Conservation (phyloP, 2,329 filamentous ascomycete genomes). For the Neopestalotiopsis rosae region DNA sequence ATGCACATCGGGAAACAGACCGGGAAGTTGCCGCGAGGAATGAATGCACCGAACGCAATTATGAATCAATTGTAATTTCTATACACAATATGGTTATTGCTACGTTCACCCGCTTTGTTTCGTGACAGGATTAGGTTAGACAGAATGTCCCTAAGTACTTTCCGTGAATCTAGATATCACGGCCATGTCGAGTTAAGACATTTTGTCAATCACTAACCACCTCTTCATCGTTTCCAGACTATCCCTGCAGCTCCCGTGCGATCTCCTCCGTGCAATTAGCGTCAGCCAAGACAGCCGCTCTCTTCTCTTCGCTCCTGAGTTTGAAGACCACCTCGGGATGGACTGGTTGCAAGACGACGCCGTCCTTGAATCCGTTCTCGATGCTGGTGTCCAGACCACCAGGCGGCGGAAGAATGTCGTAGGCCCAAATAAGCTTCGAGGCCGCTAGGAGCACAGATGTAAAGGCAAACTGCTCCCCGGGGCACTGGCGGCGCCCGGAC, state of each 20-base stretch:
- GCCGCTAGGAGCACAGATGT: constrained; percentile 15
- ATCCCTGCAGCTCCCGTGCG: neutral
- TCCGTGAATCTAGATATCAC: too few relatives aligned
- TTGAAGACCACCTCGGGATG: constrained; percentile 8
- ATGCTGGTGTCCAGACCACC: constrained; percentile 11
- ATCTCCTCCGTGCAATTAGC: neutral
- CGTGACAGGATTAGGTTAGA: too few relatives aligned
- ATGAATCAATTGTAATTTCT: too few relatives aligned
- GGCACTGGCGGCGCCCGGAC: constrained; percentile 16
- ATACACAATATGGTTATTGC: too few relatives aligned
- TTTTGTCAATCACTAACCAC: too few relatives aligned
- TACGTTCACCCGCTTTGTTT: too few relatives aligned
- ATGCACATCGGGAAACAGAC: too few relatives aligned
- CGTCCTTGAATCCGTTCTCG: constrained; percentile 5
- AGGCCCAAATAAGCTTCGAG: constrained; percentile 17
- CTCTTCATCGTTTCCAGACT: too few relatives aligned
- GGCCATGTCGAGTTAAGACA: too few relatives aligned
- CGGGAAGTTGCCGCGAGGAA: too few relatives aligned
- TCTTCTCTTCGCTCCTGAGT: neutral
- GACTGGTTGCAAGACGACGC: constrained; percentile 9
- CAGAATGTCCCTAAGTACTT: too few relatives aligned
- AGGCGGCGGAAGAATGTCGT: constrained; percentile 5
- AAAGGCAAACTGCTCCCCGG: constrained; percentile 15
- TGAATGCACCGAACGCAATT: too few relatives aligned
- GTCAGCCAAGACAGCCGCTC: constrained; percentile 1